Base-by-base conservation (phyloP, 2,329 filamentous ascomycete species). In the Whalleya microplaca region DNA sequence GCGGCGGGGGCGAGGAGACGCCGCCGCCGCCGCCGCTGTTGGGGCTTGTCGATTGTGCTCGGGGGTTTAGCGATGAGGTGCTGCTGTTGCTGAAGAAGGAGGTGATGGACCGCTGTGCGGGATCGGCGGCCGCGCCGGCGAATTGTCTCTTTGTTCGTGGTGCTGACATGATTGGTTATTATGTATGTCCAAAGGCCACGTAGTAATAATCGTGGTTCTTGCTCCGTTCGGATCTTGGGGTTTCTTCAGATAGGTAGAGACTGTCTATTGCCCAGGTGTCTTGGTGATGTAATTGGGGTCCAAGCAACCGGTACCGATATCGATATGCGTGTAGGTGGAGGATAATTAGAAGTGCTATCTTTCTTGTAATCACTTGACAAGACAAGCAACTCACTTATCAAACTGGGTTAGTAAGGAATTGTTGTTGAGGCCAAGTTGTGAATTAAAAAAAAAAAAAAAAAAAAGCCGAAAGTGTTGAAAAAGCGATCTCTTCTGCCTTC, bases 71-170 rank as follows among this genome's bases (percentile, higher is more conserved):
- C 21, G 59, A 64, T 29, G 63, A 63, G 45, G 62, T 54, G 43
- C 64, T 27, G 44, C 37, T 43, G 48, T 51, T 57, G 55, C 70
- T 66, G 74, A 88, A 88, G 76, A 86, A 88, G 51, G 80, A 83
- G 19, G 85, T 88, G 68, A 88, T 88, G 54, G 86, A 84, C 55
- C 83, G 80, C 68, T 87, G 84, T 8, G 81, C 69, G 10, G 82
- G 77, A 66, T 87, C 82, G 71, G 80, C 81, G 47, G 84, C 75
- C 51, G 82, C 79, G 66, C 84, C 84, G 54, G 82, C 80, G 69
- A 87, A 87, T 57, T 80, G 83, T 48, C 84, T 83, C 76, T 88
- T 88, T 50, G 78, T 78, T 67, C 83, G 78, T 21, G 80, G 79
- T 53, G 72, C 75, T 27, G 82, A 80, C 83, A 85, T 84, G 56